Evolutionary conservation across 768 basidiomycete genomes (phyloP).

Genomic region (Termitomyces sp.): DNA sequence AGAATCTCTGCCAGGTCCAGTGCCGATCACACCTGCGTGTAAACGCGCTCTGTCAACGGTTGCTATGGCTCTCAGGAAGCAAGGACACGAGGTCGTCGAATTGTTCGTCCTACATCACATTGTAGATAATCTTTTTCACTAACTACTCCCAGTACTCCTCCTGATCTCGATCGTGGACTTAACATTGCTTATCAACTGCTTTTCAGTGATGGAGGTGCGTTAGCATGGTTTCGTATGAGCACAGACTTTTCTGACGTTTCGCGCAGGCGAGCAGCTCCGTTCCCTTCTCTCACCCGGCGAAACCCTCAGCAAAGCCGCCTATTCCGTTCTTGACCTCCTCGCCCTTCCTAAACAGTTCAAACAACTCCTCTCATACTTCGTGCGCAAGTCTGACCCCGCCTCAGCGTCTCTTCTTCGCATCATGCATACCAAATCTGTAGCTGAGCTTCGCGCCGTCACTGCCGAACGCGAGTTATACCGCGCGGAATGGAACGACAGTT

Average conservation of each 20-base stretch:
- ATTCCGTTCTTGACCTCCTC: conserved; percentile 30
- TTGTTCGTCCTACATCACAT: conserved; percentile 39
- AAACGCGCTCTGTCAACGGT: conserved; percentile 51
- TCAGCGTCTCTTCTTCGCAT: conserved; percentile 31
- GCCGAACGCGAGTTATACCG: conserved; percentile 40
- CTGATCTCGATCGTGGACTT: conserved; percentile 47
- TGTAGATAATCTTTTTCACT: neutral
- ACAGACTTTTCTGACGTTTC: conserved; percentile 1
- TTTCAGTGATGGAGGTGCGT: conserved; percentile 54
- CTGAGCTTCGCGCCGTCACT: conserved; percentile 49
- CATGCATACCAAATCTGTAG: conserved; percentile 44
- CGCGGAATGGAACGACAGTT: conserved; percentile 43
- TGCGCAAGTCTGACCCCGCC: conserved; percentile 33
- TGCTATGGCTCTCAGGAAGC: conserved; percentile 45
- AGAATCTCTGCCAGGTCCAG: conserved; percentile 38
- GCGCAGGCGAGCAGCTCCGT: conserved; percentile 42
- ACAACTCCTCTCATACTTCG: conserved; percentile 37
- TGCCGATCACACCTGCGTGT: conserved; percentile 63
- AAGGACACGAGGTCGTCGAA: conserved; percentile 62
- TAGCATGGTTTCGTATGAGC: neutral
- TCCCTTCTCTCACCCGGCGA: conserved; percentile 29
- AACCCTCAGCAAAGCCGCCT: conserved; percentile 27
- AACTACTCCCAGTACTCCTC: conserved; percentile 29
- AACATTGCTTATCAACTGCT: conserved; percentile 50
- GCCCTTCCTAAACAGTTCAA: conserved; percentile 37